Conservation (phyloP, 768 basidiomycete genomes). For the Boletus rex-veris region DNA sequence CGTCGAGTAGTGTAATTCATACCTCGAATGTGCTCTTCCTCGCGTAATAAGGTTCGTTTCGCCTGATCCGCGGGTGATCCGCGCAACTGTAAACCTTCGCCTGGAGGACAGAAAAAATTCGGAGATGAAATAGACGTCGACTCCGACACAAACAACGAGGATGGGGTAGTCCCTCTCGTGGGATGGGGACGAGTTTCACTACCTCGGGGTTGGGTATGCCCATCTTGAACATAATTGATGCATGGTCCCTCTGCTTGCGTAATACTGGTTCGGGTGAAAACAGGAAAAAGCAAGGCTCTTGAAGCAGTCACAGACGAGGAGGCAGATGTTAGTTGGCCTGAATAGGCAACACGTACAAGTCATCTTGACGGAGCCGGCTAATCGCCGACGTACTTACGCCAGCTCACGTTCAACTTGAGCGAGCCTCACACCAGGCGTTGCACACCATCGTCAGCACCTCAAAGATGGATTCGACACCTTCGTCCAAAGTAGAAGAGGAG, state of each 20-base stretch:
- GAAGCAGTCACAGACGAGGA: not conserved
- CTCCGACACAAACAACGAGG: conserved; percentile 15
- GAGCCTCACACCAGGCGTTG: not conserved
- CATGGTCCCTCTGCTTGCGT: too few species aligned
- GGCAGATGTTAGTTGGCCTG: not conserved
- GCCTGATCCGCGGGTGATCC: conserved; percentile 25
- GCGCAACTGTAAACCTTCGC: conserved; percentile 24
- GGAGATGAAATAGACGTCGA: conserved; percentile 27
- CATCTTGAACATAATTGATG: not conserved
- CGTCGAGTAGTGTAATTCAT: conserved; percentile 8
- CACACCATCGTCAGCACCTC: not conserved
- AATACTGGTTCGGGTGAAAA: too few species aligned
- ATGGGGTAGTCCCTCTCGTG: not conserved
- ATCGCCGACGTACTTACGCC: conserved; percentile 9
- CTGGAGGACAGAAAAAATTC: conserved; percentile 13
- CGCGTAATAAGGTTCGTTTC: conserved; percentile 13
- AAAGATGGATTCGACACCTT: conserved; percentile 21
- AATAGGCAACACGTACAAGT: conserved; percentile 13
- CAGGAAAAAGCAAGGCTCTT: too few species aligned
- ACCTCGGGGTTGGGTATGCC: not conserved
- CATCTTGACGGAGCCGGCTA: not conserved
- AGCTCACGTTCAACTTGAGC: not conserved
- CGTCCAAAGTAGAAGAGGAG: conserved; percentile 47
- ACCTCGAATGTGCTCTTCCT: conserved; percentile 4
- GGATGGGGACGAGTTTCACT: not conserved